Percentiles rank a stretch among this genome's conserved stretches.
Conservation (phyloP, 495 filamentous ascomycete genomes). For the Penicillium argentinense region DNA sequence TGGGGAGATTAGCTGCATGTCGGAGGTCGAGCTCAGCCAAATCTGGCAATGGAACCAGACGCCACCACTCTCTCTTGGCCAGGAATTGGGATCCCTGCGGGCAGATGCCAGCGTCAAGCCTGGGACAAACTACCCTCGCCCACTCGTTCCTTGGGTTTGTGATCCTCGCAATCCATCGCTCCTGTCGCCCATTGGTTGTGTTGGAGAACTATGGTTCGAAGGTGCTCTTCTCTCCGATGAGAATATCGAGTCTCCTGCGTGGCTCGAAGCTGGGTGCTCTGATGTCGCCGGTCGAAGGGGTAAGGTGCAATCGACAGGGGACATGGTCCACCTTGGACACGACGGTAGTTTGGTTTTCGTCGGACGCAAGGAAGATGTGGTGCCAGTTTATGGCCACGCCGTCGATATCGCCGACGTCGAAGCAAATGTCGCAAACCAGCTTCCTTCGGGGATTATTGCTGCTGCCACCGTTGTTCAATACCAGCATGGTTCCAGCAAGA, state of each 20-base stretch:
- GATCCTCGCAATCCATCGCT: conserved; percentile 31
- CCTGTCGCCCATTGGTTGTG: conserved; percentile 32
- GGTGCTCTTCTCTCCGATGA: conserved; percentile 23
- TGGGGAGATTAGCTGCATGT: conserved; percentile 37
- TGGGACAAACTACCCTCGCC: conserved; percentile 29
- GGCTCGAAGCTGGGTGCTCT: conserved; percentile 36
- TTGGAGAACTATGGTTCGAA: conserved; percentile 38
- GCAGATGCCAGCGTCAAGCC: conserved; percentile 25
- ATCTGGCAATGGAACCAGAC: conserved; percentile 43
- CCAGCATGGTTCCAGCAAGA: neutral
- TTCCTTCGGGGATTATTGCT: conserved; percentile 26
- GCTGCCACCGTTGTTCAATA: conserved; percentile 23
- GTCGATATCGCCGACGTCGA: conserved; percentile 36
- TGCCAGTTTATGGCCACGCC: conserved; percentile 34
- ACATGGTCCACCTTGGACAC: conserved; percentile 31
- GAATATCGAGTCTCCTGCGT: conserved; percentile 28
- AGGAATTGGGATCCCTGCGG: conserved; percentile 24
- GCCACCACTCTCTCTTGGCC: conserved; percentile 28
- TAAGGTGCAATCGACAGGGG: conserved; percentile 30
- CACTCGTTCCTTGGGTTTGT: conserved; percentile 34
- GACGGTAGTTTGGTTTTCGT: conserved; percentile 32
- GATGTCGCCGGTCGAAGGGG: conserved; percentile 24
- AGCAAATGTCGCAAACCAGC: conserved; percentile 24
- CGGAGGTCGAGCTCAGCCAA: conserved; percentile 31
- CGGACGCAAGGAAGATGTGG: conserved; percentile 31